Conservation (phyloP, 1,284 basidiomycete genomes). For the Pyrrhoderma lamaoense region DNA sequence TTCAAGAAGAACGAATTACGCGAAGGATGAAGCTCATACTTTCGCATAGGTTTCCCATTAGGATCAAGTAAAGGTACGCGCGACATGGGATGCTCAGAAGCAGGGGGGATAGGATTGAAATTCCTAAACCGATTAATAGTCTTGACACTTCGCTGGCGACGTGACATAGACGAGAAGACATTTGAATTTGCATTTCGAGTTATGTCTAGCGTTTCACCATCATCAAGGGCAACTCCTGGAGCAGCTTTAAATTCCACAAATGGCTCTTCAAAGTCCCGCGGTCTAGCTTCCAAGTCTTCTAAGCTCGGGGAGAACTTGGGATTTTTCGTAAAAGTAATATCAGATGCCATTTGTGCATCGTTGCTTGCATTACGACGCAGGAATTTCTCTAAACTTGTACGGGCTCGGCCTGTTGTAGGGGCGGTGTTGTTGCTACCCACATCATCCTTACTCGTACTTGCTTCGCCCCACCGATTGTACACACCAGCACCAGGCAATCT, state of each 20-base stretch:
- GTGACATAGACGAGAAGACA: neutral
- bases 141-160: constrained; percentile 3
- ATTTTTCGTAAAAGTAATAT: constrained; percentile 2
- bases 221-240: constrained; percentile 10
- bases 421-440: neutral
- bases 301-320: constrained; percentile 1
- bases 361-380: constrained; percentile 14
- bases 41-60: constrained; percentile 37
- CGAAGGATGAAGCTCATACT: constrained; percentile 59
- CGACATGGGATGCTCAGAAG: neutral
- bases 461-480: constrained; percentile 10
- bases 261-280: constrained; percentile 6
- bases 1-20: constrained; percentile 68
- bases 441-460: constrained; percentile 6
- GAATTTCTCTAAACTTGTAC: constrained; percentile 18
- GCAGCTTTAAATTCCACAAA: constrained; percentile 13
- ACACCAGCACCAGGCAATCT: constrained; percentile 12
- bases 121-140: constrained; percentile 5
- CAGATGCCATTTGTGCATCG: constrained; percentile 11
- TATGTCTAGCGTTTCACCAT: constrained; percentile 14
- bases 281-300: constrained; percentile 9
- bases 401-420: constrained; percentile 10
- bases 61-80: constrained; percentile 10
- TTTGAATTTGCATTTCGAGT: constrained; percentile 1
- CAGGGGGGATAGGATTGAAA: constrained; percentile 13